Base-by-base conservation (phyloP, 768 basidiomycete species). In the Coprinopsis sp. region DNA sequence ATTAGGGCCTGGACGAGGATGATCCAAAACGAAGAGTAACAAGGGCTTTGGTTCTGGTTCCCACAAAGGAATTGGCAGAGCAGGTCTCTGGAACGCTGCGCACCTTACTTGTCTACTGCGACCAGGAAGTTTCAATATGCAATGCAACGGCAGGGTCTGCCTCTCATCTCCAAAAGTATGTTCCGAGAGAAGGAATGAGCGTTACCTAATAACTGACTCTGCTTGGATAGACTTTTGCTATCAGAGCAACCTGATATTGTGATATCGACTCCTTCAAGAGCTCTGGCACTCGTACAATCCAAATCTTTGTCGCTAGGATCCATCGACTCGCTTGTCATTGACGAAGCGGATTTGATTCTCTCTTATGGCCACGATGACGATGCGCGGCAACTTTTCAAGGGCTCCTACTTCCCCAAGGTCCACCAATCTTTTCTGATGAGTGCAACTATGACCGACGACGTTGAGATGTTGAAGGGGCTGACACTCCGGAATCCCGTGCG, bases 311-410 rank as follows among this genome's bases (percentile, higher is more conserved):
- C 72, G 2, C 66, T 93, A 0, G 58, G 75, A 11, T 72, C 77
- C 1, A 67, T 98, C 24, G 87, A 91, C 37, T 87, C 88, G 4
- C 79, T 99, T 14, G 87, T 95, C 23, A 94, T 99, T 47, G 96
- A 99, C 61, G 96, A 99, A 67, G 96, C 96, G 19, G 96, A 98
- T 61, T 79, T 98, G 29, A 88, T 99, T 43, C 74, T 99, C 16
- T 97, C 94, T 0, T 99, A 98, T 61, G 96, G 96, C 2, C 91
- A 98, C 54, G 87, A 93, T 51, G 89, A 93, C 58, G 91, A 93
- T 50, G 78, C 94, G 36, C 79, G 82, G 22, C 78, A 83, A 49
- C 74, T 77, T 18, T 82, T 87, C 51, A 74, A 66, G 46, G 88
- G 80, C 37, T 77, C 73, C 33, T 84, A 78, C 63, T 77, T 87